phyloP scores from a whole-genome alignment of 352 stramenopile genomes.

The Phytophthora macrochlamydospora region DNA sequence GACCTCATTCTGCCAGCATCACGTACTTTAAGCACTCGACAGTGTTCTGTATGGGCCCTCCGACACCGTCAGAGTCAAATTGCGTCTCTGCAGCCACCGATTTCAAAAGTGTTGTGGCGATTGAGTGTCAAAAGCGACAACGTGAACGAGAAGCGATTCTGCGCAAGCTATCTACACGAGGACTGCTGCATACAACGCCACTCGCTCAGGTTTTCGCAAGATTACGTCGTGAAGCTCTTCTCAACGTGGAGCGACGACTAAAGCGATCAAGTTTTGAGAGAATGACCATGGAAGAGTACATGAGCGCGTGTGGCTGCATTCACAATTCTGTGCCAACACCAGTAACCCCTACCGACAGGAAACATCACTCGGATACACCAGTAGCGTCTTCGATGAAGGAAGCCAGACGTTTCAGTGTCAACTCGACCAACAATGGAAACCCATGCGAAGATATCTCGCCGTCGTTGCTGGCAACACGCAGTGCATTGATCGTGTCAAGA shows the following conservation, averaged over 20 bases:
- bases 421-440: slow-evolving; percentile 9
- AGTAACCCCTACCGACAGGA: background rate
- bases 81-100: slow-evolving; percentile 20
- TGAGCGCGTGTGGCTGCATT: slow-evolving; percentile 57
- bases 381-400: slow-evolving; percentile 17
- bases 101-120: slow-evolving; percentile 43
- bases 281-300: slow-evolving; percentile 62
- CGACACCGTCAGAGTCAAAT: slow-evolving; percentile 6
- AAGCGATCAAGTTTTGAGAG: slow-evolving; percentile 51
- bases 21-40: slow-evolving; percentile 58
- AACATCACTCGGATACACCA: slow-evolving; percentile 3
- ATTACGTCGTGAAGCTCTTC: slow-evolving; percentile 52
- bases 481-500: slow-evolving; percentile 49
- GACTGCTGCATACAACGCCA: slow-evolving; percentile 36
- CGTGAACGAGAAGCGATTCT: slow-evolving; percentile 31
- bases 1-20: slow-evolving; percentile 62
- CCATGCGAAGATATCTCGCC: slow-evolving; percentile 23
- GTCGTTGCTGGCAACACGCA: slow-evolving; percentile 27
- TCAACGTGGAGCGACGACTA: slow-evolving; percentile 49
- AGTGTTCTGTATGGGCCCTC: slow-evolving; percentile 50
- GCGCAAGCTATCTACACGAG: slow-evolving; percentile 32
- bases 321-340: background rate
- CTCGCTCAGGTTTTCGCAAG: slow-evolving; percentile 62
- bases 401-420: slow-evolving; percentile 17
- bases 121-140: slow-evolving; percentile 43